These are phyloP conservation scores for Candida mattraensis DNA, from an alignment of 805 yeast genomes.

Conservation along the genomic window DNA sequence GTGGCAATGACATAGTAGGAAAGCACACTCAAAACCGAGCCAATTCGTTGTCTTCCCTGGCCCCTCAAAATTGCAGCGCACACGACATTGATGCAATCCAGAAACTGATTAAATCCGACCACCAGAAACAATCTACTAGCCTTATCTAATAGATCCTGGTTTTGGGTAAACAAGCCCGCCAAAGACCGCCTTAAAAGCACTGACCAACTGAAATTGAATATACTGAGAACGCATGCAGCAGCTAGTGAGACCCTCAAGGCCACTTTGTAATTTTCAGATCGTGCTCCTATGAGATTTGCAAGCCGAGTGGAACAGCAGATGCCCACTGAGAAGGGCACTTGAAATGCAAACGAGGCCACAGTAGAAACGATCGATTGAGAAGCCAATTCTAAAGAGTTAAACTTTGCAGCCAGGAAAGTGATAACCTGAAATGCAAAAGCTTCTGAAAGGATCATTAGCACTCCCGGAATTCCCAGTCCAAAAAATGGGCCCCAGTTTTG, in stretches of 20 bases:
- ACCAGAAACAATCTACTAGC: conserved; percentile 43
- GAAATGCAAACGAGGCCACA: conserved; percentile 48
- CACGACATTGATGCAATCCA: conserved; percentile 46
- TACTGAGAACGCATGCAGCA: conserved; percentile 34
- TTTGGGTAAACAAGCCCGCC: conserved; percentile 43
- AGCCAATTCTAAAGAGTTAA: conserved; percentile 49
- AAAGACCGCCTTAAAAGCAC: conserved; percentile 37
- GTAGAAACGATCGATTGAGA: conserved; percentile 54
- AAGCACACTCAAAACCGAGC: conserved; percentile 46
- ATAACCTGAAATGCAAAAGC: conserved; percentile 55
- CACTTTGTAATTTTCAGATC: conserved; percentile 34
- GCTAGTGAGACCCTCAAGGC: conserved; percentile 40
- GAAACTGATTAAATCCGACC: conserved; percentile 51
- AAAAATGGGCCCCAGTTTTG: conserved; percentile 44
- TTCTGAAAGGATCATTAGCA: conserved; percentile 55
- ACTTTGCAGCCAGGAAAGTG: conserved; percentile 49
- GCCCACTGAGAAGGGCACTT: conserved; percentile 51
- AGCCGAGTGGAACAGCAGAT: conserved; percentile 53
- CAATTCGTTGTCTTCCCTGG: conserved; percentile 55
- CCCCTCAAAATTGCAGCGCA: conserved; percentile 52
- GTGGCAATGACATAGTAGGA: conserved; percentile 50
- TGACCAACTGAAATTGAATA: conserved; percentile 40
- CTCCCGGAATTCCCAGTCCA: conserved; percentile 50
- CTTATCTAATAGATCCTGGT: conserved; percentile 36
- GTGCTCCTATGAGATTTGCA: conserved; percentile 55